phyloP scores from a whole-genome alignment of 805 yeast genomes.

The Myxozyma nipponensis region DNA sequence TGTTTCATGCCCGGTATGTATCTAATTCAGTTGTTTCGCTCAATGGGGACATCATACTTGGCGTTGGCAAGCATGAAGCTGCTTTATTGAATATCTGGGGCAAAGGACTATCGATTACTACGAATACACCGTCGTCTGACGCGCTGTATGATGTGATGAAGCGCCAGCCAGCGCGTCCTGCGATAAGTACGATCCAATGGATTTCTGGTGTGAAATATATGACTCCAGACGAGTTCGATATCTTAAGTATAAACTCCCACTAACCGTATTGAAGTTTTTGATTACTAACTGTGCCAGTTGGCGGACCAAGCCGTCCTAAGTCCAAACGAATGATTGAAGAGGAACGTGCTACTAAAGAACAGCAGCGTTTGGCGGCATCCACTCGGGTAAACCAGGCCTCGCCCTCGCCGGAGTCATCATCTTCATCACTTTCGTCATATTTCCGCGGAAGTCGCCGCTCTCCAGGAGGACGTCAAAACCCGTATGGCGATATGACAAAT shows the following conservation, averaged over 20 bases:
- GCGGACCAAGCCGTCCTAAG: slow-evolving; percentile 68
- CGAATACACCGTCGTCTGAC: slow-evolving; percentile 42
- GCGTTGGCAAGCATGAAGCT: slow-evolving; percentile 55
- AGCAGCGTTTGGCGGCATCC: slow-evolving; percentile 24
- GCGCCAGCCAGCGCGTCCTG: slow-evolving; percentile 73
- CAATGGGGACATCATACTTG: slow-evolving; percentile 45
- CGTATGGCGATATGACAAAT: slow-evolving; percentile 14
- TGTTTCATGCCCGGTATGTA: slow-evolving; percentile 18
- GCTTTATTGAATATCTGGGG: slow-evolving; percentile 51
- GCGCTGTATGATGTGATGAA: slow-evolving; percentile 65
- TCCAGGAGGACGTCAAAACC: neutral
- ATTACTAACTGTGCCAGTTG: slow-evolving; percentile 39
- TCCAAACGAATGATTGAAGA: slow-evolving; percentile 43
- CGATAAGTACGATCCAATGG: slow-evolving; percentile 76
- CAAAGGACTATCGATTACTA: slow-evolving; percentile 32
- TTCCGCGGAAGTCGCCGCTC: neutral
- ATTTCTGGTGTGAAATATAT: slow-evolving; percentile 70
- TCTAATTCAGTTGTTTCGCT: slow-evolving; percentile 39
- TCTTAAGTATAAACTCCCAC: slow-evolving; percentile 38
- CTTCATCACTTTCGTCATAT: slow-evolving; percentile 6
- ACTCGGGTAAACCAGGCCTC: slow-evolving; percentile 5
- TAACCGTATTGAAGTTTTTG: neutral
- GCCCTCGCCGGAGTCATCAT: slow-evolving; percentile 2
- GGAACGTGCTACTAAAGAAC: slow-evolving; percentile 31
- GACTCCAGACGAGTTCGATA: slow-evolving; percentile 59